These are phyloP conservation scores for Castanea sativa DNA, from an alignment of 306 rosid species.

Conservation along the genomic window DNA sequence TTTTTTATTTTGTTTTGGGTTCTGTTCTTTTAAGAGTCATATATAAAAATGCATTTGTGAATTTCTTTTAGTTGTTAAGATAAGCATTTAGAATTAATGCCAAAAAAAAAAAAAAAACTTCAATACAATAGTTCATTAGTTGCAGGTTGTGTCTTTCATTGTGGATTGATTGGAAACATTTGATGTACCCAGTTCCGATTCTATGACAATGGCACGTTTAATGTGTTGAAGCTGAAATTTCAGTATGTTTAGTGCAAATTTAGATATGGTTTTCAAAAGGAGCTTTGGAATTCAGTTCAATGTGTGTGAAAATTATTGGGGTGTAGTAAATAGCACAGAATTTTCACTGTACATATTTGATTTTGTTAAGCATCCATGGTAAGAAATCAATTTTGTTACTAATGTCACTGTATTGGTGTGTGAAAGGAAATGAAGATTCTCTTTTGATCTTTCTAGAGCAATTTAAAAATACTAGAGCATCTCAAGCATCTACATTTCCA, in stretches of 20 bases:
- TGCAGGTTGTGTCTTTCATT: background rate
- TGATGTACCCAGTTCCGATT: background rate
- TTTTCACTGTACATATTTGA: background rate
- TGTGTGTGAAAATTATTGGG: background rate
- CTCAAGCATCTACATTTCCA: background rate
- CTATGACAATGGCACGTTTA: background rate
- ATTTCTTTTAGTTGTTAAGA: background rate
- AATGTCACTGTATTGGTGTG: background rate
- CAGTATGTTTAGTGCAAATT: background rate
- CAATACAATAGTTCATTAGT: background rate
- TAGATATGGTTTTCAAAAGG: background rate
- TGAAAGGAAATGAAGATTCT: background rate
- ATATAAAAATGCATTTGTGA: background rate
- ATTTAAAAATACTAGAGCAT: background rate
- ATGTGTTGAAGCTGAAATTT: background rate
- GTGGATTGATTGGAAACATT: background rate
- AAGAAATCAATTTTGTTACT: background rate
- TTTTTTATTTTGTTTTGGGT: background rate
- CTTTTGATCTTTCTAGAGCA: background rate
- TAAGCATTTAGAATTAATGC: background rate
- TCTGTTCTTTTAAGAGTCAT: background rate
- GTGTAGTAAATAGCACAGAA: background rate
- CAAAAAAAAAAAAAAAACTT: background rate
- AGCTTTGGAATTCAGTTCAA: background rate
- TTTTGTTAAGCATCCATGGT: background rate